Evolutionary conservation across 768 basidiomycete genomes (phyloP).

Genomic region (Naganishia randhawae): DNA sequence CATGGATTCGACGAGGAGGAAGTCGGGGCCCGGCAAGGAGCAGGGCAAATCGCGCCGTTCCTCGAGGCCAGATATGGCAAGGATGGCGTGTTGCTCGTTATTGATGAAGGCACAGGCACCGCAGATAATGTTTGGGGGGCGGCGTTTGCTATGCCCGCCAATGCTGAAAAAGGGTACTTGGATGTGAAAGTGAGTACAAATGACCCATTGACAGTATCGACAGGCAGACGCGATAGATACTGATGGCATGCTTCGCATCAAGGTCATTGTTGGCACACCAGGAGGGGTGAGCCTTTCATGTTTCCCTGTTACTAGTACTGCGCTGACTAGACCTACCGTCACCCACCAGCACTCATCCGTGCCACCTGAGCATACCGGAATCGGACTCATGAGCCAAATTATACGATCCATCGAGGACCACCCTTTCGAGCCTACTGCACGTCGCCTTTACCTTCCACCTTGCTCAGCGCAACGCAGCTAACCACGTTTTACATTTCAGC

Average conservation of each 20-base stretch:
- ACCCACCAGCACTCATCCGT: conserved; percentile 64
- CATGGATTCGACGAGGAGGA: conserved; percentile 70
- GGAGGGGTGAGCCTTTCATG: conserved; percentile 5
- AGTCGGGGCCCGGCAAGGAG: conserved; percentile 53
- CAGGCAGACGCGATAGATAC: neutral
- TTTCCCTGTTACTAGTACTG: too few species aligned
- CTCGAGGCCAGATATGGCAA: conserved; percentile 65
- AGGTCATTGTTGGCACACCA: conserved; percentile 4
- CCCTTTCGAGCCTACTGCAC: conserved; percentile 52
- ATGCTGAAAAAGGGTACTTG: conserved; percentile 51
- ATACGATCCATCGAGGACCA: conserved; percentile 67
- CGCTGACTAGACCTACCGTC: neutral
- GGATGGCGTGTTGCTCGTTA: conserved; percentile 67
- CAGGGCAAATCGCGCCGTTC: conserved; percentile 51
- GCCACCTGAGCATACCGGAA: conserved; percentile 74
- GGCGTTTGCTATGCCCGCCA: conserved; percentile 43
- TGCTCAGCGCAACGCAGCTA: neutral
- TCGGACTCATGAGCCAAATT: conserved; percentile 72
- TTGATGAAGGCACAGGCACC: conserved; percentile 78
- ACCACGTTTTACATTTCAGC: neutral
- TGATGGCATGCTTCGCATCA: conserved; percentile 35
- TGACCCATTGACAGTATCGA: neutral
- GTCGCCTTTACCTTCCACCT: neutral
- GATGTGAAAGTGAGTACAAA: conserved; percentile 27
- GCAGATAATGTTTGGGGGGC: conserved; percentile 43